Evolutionary conservation across 2,329 filamentous ascomycete genomes (phyloP).

Genomic region (Penicillium occitanis): DNA sequence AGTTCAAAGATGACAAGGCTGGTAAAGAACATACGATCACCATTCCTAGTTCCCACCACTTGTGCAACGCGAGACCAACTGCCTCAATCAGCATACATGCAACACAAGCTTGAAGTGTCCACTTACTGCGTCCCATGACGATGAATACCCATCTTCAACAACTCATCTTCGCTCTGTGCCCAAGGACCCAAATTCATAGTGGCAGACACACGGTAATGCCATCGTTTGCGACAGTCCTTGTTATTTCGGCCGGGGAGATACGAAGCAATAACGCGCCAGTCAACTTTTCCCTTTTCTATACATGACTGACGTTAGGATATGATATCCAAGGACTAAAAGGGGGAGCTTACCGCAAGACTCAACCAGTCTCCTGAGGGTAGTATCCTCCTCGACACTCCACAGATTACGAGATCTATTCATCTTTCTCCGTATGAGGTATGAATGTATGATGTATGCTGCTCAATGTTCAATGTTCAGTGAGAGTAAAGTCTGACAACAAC

Average conservation of each 20-base stretch:
- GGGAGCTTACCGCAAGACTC: slow-evolving; percentile 18
- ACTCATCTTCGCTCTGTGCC: slow-evolving; percentile 21
- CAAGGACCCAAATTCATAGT: slow-evolving; percentile 21
- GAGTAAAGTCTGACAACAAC: not conserved
- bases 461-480: not conserved
- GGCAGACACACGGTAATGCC: slow-evolving; percentile 22
- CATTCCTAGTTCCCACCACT: slow-evolving; percentile 22
- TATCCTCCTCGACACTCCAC: slow-evolving; percentile 21
- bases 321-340: not conserved
- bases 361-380: slow-evolving; percentile 17
- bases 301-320: not conserved
- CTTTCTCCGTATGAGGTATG: not conserved
- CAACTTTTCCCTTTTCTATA: slow-evolving; percentile 22
- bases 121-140: slow-evolving; percentile 22
- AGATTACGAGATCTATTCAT: slow-evolving; percentile 19
- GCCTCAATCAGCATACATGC: not conserved
- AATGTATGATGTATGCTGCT: not conserved
- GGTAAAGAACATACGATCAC: slow-evolving; percentile 17
- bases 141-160: slow-evolving; percentile 20
- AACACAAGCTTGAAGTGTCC: not conserved
- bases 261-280: slow-evolving; percentile 21
- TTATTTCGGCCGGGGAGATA: slow-evolving; percentile 22
- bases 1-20: not conserved
- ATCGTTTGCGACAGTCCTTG: slow-evolving; percentile 23
- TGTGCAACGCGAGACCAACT: slow-evolving; percentile 23